Base-by-base conservation (phyloP, 352 stramenopile genomes). In the Phytophthora uliginosa region DNA sequence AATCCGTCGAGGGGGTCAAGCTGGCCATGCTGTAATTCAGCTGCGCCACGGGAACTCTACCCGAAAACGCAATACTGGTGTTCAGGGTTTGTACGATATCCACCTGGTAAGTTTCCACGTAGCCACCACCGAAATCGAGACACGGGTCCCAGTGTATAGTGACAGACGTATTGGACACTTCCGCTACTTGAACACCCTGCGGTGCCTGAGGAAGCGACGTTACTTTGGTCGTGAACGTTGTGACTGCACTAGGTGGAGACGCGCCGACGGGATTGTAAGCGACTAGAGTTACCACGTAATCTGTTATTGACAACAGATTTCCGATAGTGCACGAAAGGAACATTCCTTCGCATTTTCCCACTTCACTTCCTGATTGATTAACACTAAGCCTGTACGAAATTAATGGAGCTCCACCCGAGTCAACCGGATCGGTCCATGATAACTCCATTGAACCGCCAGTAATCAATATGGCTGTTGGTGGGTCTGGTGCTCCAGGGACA, bases 381-480 rank as follows among this genome's bases (percentile, higher is more conserved):
- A 89, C 76, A 17, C 59, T 59, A 2, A 92, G 61, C 8, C 33
- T 28, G 45, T 88, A 90, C 0, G 73, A 83, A 13, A 66, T 81
- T n/a, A 92, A 60, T 1, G 83, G 74, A 10, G 79, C 42, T 9
- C 85, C 85, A 9, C 85, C 85, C 0, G 75, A 86, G 34, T 92
- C 85, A 1, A 92, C 69, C 0, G 85, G 83, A 33, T 88, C 78
- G 0, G 26, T 51, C 85, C 85, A 92, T 2, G 17, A 38, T 1
- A 92, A 24, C 7, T 51, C 57, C 51, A 90, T 68, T 0, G 85
- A 72, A 3, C 85, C 85, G 7, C 85, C 85, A 1, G 83, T 91
- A 7, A 78, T 66, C 0, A 9, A 7, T 12, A 33, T 56, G 0
- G 68, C 36, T 4, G 8, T 73, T 0, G 83, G 85, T 10, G 73